phyloP scores from a whole-genome alignment of 352 stramenopile species.

The Phytophthora gonapodyides region DNA sequence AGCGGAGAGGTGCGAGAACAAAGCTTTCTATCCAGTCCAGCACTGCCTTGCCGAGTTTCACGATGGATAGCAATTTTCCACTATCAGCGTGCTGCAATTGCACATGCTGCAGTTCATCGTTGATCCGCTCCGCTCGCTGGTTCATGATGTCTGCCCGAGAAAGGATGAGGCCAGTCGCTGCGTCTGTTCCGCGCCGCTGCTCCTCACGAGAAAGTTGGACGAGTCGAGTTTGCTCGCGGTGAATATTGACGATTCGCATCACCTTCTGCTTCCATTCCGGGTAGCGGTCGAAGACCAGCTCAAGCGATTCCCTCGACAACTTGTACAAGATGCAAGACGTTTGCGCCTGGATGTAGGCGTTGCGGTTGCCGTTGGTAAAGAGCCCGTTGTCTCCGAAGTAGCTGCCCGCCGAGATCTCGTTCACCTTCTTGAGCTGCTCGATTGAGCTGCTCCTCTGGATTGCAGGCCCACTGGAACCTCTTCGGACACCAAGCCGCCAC shows the following conservation, averaged over 20 bases:
- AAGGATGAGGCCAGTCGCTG: slow-evolving; percentile 16
- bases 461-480: slow-evolving; percentile 5
- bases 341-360: slow-evolving; percentile 45
- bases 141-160: slow-evolving; percentile 25
- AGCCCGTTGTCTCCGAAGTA: slow-evolving; percentile 74
- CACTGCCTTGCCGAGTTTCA: not conserved
- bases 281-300: slow-evolving; percentile 71
- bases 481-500: slow-evolving; percentile 25
- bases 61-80: not conserved
- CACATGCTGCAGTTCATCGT: slow-evolving; percentile 19
- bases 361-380: slow-evolving; percentile 57
- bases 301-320: slow-evolving; percentile 58
- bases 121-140: slow-evolving; percentile 18
- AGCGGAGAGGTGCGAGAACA: not conserved
- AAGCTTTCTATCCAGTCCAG: slow-evolving; percentile 11
- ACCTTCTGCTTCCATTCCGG: slow-evolving; percentile 73
- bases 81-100: slow-evolving; percentile 10
- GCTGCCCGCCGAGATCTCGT: slow-evolving; percentile 48
- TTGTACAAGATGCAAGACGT: slow-evolving; percentile 70
- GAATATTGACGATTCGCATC: slow-evolving; percentile 60
- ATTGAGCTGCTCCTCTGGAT: slow-evolving; percentile 9
- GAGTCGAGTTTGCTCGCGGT: slow-evolving; percentile 56
- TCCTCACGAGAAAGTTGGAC: slow-evolving; percentile 14
- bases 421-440: slow-evolving; percentile 51
- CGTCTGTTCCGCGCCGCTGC: slow-evolving; percentile 18